Evolutionary conservation across 2,329 filamentous ascomycete species (phyloP).

Genomic region (Trichoderma hamatum): DNA sequence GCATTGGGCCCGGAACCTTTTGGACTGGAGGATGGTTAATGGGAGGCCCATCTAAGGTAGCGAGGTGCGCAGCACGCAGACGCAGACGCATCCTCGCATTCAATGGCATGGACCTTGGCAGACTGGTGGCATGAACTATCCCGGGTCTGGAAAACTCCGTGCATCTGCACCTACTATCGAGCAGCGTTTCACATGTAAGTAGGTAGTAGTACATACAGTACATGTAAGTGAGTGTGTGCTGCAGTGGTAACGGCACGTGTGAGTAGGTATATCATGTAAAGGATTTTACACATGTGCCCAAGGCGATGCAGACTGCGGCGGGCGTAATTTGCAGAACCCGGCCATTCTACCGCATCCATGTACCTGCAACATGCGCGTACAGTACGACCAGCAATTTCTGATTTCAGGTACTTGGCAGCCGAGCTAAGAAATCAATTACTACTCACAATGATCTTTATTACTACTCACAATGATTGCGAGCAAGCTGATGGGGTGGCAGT

Average conservation of each 20-base stretch:
- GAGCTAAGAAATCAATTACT: not conserved
- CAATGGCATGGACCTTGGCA: constrained; percentile 5
- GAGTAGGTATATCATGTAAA: not conserved
- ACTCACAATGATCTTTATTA: not conserved
- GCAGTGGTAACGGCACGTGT: constrained; percentile 3
- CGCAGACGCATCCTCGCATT: constrained; percentile 12
- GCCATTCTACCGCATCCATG: not conserved
- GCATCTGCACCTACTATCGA: constrained; percentile 19
- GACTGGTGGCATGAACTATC: constrained; percentile 11
- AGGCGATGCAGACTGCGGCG: not conserved
- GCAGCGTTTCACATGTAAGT: not conserved
- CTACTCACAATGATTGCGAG: not conserved
- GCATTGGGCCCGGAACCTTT: not conserved
- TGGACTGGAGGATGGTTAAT: not conserved
- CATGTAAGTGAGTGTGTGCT: constrained; percentile 14
- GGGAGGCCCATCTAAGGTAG: not conserved
- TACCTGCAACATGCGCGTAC: not conserved
- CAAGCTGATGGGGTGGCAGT: constrained; percentile 7
- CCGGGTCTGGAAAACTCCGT: constrained; percentile 17
- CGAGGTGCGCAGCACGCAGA: constrained; percentile 2
- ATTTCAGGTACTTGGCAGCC: not conserved
- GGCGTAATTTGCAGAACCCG: not conserved
- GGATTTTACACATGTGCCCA: not conserved
- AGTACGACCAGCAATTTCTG: not conserved
- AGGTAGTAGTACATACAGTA: no score